Percentiles rank a stretch among this genome's conserved stretches.
Evolutionary conservation across 2,329 filamentous ascomycete species (phyloP).

Genomic region (Talaromyces albobiverticillius): DNA sequence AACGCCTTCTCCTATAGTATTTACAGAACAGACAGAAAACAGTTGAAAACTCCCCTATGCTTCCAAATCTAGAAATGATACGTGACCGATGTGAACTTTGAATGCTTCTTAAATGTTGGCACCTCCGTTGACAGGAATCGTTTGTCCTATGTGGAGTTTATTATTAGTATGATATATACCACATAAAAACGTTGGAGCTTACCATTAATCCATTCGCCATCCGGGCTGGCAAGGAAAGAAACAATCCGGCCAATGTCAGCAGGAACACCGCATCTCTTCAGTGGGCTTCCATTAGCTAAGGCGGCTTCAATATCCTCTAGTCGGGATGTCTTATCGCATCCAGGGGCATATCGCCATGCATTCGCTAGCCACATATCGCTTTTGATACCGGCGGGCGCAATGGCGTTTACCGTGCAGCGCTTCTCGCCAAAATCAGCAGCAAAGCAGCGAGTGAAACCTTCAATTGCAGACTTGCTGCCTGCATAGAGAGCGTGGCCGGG

Average conservation of each 20-base stretch:
- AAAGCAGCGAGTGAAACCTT: constrained; percentile 73
- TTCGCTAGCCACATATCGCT: constrained; percentile 74
- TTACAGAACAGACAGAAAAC: background rate
- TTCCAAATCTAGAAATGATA: background rate
- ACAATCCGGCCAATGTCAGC: constrained; percentile 60
- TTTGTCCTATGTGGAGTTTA: constrained; percentile 13
- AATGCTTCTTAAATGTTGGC: constrained; percentile 12
- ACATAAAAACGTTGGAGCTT: constrained; percentile 21
- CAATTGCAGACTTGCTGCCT: constrained; percentile 71
- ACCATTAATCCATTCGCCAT: constrained; percentile 66
- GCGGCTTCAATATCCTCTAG: constrained; percentile 55
- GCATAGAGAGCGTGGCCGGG: constrained; percentile 72
- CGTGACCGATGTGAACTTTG: background rate
- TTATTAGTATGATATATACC: background rate
- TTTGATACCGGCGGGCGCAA: constrained; percentile 66
- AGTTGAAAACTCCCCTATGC: background rate
- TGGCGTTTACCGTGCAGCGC: constrained; percentile 62
- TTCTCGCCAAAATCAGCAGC: constrained; percentile 67
- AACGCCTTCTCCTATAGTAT: no score
- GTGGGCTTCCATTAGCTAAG: constrained; percentile 57
- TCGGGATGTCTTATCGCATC: constrained; percentile 35
- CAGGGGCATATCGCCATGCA: constrained; percentile 63
- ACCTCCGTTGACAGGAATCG: constrained; percentile 17
- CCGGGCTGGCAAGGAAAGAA: constrained; percentile 54
- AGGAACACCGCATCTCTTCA: constrained; percentile 57